Base-by-base conservation (phyloP, 202 grass and related monocot genomes). In the Saccharum hybrid region DNA sequence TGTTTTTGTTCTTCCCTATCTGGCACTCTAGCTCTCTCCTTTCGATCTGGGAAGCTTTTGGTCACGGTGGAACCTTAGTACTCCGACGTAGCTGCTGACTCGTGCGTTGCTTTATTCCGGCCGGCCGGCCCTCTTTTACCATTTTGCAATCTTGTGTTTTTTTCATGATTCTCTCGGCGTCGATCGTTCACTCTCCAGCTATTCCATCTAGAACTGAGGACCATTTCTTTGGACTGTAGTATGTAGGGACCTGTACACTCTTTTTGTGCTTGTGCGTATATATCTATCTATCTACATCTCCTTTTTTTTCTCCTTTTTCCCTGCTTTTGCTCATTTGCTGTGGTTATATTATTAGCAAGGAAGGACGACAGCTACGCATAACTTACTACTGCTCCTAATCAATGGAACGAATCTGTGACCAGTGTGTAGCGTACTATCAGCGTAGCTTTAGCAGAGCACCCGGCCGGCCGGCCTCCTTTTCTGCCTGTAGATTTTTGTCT, bases 141-240 rank as follows among this genome's bases (percentile, higher is more conserved):
- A 1, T 33, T 19, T 10, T 30, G 51, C 70, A 18, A 3, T 49
- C 31, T 34, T 33, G 21, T 51, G 43, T 12, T 72, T 72, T 41
- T 11, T 51, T 4, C 6, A 18, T n/a, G 18, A n/a, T 56, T 56
- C 51, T 56, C 10, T 26, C 26, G 26, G 26, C 26, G 26, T 26
- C 26, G 26, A 26, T 26, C 26, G 26, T 26, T 26, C 26, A 26
- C 26, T 26, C 26, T 34, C 71, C 41, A 30, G 3, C 30, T 18
- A 3, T 49, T 26, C 7, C 16, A 38, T 31, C 38, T 68, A 28
- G 48, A 43, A 42, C 6, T 3, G 19, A 72, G 75, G 81, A 69
- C 62, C 78, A 82, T 74, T 79, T 37, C 33, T 45, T 72, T 45
- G 69, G 70, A 51, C 70, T 18, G 43, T 49, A 51, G 70, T 8